Evolutionary conservation across 2,329 filamentous ascomycete species (phyloP).

Genomic region (Ophiocordyceps australis): DNA sequence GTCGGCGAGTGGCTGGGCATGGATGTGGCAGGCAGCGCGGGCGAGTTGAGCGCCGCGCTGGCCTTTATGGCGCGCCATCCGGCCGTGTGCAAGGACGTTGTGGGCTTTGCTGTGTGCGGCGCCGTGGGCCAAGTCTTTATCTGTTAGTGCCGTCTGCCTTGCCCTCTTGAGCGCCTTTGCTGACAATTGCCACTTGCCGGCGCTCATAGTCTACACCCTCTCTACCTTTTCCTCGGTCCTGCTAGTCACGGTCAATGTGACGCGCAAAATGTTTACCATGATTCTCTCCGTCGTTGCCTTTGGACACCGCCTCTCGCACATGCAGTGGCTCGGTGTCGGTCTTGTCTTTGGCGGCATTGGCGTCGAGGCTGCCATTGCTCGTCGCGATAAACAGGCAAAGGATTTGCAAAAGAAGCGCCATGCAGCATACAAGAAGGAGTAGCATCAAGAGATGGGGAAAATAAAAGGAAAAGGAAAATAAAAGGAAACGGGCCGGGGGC

Average conservation of each 20-base stretch:
- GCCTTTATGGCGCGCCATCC: conserved; percentile 69
- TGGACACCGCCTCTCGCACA: conserved; percentile 67
- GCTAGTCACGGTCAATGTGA: conserved; percentile 91
- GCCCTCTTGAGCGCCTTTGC: not conserved
- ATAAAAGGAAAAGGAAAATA: too few relatives aligned
- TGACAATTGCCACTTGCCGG: not conserved
- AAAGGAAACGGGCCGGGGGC: too few relatives aligned
- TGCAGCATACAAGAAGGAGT: too few relatives aligned
- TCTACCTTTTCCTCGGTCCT: conserved; percentile 82
- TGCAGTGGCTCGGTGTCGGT: conserved; percentile 85
- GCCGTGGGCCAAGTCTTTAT: conserved; percentile 95
- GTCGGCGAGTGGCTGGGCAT: conserved; percentile 48
- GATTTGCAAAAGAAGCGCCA: conserved; percentile 33
- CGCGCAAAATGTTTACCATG: conserved; percentile 98
- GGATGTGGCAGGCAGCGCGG: conserved; percentile 44
- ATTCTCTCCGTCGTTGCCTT: conserved; percentile 90
- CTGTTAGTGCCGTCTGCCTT: conserved; percentile 21
- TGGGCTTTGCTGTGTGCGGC: conserved; percentile 79
- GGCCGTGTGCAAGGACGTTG: conserved; percentile 65
- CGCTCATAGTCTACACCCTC: conserved; percentile 58
- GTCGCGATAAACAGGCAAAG: conserved; percentile 71
- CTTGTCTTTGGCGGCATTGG: conserved; percentile 93
- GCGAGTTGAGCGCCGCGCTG: conserved; percentile 64
- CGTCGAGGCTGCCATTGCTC: conserved; percentile 67
- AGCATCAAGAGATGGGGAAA: too few relatives aligned